Percentiles rank a stretch among this genome's conserved stretches.
Conservation (phyloP, 2,329 filamentous ascomycete species). For the Pseudohalonectria lignicola region DNA sequence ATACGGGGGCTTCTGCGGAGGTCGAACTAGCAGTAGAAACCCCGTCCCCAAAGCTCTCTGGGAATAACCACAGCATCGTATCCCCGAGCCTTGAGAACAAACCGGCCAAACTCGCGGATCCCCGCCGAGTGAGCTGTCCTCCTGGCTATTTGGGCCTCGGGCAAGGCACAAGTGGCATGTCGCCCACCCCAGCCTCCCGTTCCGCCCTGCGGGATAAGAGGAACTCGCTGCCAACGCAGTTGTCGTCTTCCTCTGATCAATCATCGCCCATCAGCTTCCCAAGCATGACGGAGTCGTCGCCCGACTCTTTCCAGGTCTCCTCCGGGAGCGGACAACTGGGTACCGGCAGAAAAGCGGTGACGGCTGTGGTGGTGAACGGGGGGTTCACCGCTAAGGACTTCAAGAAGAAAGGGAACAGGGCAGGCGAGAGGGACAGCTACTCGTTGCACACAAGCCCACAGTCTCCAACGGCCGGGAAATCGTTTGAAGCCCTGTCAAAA, state of each 20-base stretch:
- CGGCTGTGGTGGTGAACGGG: constrained; percentile 1
- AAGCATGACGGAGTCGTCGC: constrained; percentile 7
- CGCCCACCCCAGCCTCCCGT: neutral
- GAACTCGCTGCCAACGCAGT: constrained; percentile 9
- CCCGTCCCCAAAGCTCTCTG: no score
- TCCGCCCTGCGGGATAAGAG: constrained; percentile 4
- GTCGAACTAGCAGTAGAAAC: no score
- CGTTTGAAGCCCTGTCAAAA: no score
- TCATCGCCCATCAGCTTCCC: constrained; percentile 6
- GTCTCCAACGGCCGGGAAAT: no score
- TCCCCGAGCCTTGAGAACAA: no score
- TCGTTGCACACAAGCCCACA: no score
- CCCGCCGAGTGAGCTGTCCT: constrained; percentile 7
- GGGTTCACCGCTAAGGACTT: constrained; percentile 1
- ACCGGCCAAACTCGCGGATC: no score
- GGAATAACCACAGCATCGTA: no score
- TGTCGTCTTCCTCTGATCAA: constrained; percentile 7
- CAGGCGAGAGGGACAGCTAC: no score
- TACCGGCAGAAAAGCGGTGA: neutral
- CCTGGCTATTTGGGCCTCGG: constrained; percentile 2
- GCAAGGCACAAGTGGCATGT: neutral
- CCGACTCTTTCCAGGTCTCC: constrained; percentile 9
- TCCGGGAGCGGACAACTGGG: no score
- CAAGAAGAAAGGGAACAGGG: neutral
- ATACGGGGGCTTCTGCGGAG: no score